Conservation (phyloP, 345 rosid species). For the Anastatica hierochuntica region DNA sequence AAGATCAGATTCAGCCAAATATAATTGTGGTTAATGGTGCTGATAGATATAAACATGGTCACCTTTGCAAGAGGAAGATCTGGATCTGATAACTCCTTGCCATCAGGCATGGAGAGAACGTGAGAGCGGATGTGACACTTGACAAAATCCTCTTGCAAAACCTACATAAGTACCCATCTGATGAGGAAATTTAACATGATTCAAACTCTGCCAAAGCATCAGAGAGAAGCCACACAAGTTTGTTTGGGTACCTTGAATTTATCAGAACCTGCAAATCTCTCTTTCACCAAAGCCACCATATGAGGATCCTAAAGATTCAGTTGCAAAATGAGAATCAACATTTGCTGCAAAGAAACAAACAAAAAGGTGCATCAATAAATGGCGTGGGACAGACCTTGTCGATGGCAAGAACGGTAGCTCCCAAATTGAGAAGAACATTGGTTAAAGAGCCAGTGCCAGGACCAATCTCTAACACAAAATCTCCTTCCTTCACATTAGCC, state of each 20-base stretch:
- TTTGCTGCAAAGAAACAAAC: not conserved
- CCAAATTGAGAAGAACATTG: constrained; percentile 50
- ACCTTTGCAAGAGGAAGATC: constrained; percentile 48
- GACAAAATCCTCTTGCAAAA: constrained; percentile 74
- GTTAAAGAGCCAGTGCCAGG: constrained; percentile 95
- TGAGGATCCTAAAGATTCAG: constrained; percentile 52
- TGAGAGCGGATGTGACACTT: constrained; percentile 64
- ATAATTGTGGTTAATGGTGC: not conserved
- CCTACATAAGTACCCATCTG: constrained; percentile 29
- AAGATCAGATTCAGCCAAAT: not conserved
- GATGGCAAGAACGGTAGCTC: constrained; percentile 68
- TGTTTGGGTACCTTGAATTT: constrained; percentile 43
- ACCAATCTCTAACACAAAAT: constrained; percentile 82
- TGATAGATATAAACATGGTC: constrained; percentile 17
- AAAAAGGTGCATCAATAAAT: not conserved
- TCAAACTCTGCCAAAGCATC: not conserved
- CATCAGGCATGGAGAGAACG: constrained; percentile 43
- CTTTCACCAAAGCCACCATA: constrained; percentile 63
- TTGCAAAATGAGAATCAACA: constrained; percentile 1
- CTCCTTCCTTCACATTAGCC: constrained; percentile 62
- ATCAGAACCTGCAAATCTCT: constrained; percentile 48
- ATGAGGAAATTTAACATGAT: too few relatives aligned
- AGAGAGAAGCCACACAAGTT: constrained; percentile 2
- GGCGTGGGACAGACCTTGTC: constrained; percentile 44
- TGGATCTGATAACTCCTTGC: constrained; percentile 7